Evolutionary conservation across 805 yeast species (phyloP), one percentile per base, ranked within the genome.

Genomic region (Limtongia smithiae): DNA sequence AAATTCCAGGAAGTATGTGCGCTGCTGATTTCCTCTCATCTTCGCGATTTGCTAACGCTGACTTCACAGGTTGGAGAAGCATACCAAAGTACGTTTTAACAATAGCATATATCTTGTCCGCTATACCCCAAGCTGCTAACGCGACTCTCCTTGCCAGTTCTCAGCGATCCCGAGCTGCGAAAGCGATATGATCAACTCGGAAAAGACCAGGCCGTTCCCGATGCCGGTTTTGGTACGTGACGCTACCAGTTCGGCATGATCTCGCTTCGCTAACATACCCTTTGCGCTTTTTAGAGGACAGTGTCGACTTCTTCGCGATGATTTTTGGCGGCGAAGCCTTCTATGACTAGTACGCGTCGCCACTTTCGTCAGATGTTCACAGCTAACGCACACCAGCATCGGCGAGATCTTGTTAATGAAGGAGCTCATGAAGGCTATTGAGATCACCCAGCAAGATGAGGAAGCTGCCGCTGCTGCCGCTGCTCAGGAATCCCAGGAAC

Each of bases 281-380:
- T 21, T 12, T n/a, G n/a, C n/a, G n/a, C 15, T 4, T 24, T 31
- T 14, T 30, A 59, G 73, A 82, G 49, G 97, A 93, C 65, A 95
- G 97, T 0, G 72, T 78, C 44, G 96, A 90, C 64, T 83, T 87
- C 62, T 88, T 93, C 68, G 77, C 83, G 25, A 75, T 76, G 64
- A 85, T 93, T 32, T 93, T 89, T 67, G 96, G 96, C 38, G 96
- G 96, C 41, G 95, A 85, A 48, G 94, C 93, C 1, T 89, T 90
- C 67, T 77, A 73, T 30, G 82, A 83, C 41, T 83, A 25, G 28
- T 25, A 25, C 60, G 66, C 55, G n/a, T n/a, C n/a, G n/a, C n/a
- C n/a, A n/a, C n/a, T n/a, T n/a, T 20, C 21, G 25, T 7, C 20
- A 12, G 15, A 3, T 31, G 17, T 20, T 12, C n/a, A 32, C 4